Percentiles rank a stretch among this genome's conserved stretches.
phyloP scores from a whole-genome alignment of 257 asterid species.

The Agastache rugosa region DNA sequence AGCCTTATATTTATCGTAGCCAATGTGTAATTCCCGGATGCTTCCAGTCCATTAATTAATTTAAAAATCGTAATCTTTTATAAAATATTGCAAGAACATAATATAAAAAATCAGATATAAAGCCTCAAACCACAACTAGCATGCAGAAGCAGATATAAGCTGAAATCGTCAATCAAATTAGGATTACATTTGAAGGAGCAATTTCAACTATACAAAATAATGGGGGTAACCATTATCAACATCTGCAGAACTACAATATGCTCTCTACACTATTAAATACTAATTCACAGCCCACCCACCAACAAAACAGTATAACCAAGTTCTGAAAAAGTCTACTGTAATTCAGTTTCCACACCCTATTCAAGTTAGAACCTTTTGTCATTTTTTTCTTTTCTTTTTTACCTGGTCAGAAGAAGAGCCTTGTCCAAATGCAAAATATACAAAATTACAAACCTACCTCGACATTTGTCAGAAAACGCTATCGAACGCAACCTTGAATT shows the following conservation, averaged over 20 bases:
- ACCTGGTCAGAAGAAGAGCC: constrained; percentile 33
- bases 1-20: too few species aligned
- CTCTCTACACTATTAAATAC: constrained; percentile 21
- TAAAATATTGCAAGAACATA: neutral
- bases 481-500: constrained; percentile 66
- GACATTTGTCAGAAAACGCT: constrained; percentile 39
- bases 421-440: constrained; percentile 28
- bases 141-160: constrained; percentile 3
- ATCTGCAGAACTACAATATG: constrained; percentile 40
- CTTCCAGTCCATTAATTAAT: too few species aligned
- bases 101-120: neutral
- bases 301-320: constrained; percentile 26
- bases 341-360: constrained; percentile 41
- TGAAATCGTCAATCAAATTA: constrained; percentile 30
- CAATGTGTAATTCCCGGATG: too few species aligned
- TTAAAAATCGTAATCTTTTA: neutral
- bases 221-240: constrained; percentile 46
- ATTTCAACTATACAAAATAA: constrained; percentile 59
- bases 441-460: constrained; percentile 35
- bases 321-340: constrained; percentile 22
- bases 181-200: constrained; percentile 40
- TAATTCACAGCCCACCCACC: constrained; percentile 36
- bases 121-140: neutral
- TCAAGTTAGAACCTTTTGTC: constrained; percentile 43
- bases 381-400: constrained; percentile 18